These are phyloP conservation scores for Vigna trinervia DNA, from an alignment of 306 rosid species.

Conservation along the genomic window DNA sequence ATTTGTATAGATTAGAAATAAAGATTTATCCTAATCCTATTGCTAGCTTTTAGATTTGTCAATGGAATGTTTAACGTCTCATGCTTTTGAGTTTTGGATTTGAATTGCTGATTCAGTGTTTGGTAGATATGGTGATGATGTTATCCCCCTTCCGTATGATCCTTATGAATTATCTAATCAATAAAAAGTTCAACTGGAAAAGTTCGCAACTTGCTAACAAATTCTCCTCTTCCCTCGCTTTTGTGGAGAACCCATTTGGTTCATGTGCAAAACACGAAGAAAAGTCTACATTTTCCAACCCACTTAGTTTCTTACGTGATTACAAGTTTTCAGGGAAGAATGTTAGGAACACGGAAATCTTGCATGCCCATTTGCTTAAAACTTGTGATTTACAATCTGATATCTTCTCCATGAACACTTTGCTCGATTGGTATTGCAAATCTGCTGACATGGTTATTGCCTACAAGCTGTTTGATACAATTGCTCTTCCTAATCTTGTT, in stretches of 20 bases:
- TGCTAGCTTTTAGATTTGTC: neutral
- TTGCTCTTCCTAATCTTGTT: constrained; percentile 49
- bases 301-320: constrained; percentile 49
- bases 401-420: constrained; percentile 51
- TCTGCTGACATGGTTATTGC: constrained; percentile 41
- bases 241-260: constrained; percentile 33
- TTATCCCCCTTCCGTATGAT: constrained; percentile 1
- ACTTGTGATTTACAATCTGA: constrained; percentile 48
- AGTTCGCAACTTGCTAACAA: constrained; percentile 45
- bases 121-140: neutral
- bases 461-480: constrained; percentile 44
- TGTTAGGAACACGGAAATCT: constrained; percentile 43
- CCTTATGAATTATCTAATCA: constrained; percentile 23
- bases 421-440: constrained; percentile 39
- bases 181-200: constrained; percentile 27
- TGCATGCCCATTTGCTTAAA: constrained; percentile 62
- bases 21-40: neutral
- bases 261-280: constrained; percentile 3
- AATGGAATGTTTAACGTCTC: neutral
- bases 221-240: constrained; percentile 54
- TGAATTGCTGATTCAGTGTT: neutral
- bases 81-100: neutral
- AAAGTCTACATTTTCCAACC: constrained; percentile 40
- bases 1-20: no score
- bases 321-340: constrained; percentile 43